phyloP scores from a whole-genome alignment of 1,139 yeast species.

The Blastobotrys petasosporus region DNA sequence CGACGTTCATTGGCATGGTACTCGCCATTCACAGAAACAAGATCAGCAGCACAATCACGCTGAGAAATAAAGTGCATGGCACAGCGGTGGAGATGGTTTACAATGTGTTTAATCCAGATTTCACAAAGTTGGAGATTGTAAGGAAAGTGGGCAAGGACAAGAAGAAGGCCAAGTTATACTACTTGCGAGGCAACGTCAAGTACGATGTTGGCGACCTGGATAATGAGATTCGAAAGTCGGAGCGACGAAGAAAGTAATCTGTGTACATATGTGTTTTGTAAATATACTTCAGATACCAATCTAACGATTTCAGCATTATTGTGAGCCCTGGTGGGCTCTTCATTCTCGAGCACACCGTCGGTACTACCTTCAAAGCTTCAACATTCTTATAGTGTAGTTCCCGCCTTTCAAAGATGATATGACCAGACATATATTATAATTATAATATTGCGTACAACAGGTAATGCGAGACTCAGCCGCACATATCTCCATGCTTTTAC shows the following conservation, averaged over 20 bases:
- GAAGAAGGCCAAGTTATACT: constrained; percentile 76
- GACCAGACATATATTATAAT: too few relatives aligned
- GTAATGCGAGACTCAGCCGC: too few relatives aligned
- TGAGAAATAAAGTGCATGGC: constrained; percentile 73
- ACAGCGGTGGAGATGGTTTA: constrained; percentile 77
- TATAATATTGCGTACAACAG: too few relatives aligned
- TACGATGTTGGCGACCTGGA: constrained; percentile 80
- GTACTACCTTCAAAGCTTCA: too few relatives aligned
- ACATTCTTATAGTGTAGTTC: too few relatives aligned
- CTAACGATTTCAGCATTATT: too few relatives aligned
- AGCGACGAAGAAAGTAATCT: constrained; percentile 20
- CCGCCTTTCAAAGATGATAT: too few relatives aligned
- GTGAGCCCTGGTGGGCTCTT: too few relatives aligned
- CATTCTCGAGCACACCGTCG: too few relatives aligned
- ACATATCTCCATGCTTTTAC: too few relatives aligned
- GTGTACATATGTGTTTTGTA: not conserved
- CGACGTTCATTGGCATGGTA: constrained; percentile 70
- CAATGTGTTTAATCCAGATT: constrained; percentile 71
- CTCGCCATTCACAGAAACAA: constrained; percentile 67
- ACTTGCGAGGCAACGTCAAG: constrained; percentile 68
- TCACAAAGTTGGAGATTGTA: constrained; percentile 67
- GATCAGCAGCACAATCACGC: constrained; percentile 61
- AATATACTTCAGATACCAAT: too few relatives aligned
- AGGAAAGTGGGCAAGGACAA: constrained; percentile 66
- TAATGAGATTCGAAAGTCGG: constrained; percentile 30